Evolutionary conservation across 2,329 filamentous ascomycete species (phyloP), one percentile per base, ranked within the genome.

Genomic region (Nemania diffusa): DNA sequence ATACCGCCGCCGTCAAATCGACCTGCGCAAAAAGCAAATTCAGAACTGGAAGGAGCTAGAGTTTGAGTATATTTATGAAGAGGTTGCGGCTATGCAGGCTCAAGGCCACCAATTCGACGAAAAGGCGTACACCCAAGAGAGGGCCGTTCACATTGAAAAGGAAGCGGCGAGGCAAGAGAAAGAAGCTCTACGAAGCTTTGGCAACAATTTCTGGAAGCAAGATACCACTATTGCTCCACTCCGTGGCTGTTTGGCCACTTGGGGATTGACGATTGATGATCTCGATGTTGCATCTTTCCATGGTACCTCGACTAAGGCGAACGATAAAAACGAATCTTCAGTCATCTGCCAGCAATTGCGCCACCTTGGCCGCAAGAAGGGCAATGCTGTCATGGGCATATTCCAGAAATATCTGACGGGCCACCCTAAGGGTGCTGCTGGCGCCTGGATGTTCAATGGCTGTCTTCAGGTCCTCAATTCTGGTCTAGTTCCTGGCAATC

Each of bases 361-460:
- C 74, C 97, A 99, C 79, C 90, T 99, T 60, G 96, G 96, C 72
- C 92, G 96, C 75, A 91, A 91, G 82, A 97, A 97, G 90, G 96
- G 97, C 77, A 99, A 99, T 77, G 94, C 96, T 34, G 86, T 99
- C 15, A 83, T 98, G 72, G 96, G 94, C 84, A 94, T 99, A 79
- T 99, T 98, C 92, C 96, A 99, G 84, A 99, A 99, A 83, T 98
- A 97, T 81, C 90, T 99, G 69, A 99, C 97, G 62, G 96, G 96
- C 81, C 96, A 99, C 80, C 96, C 96, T 77, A 99, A 99, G 90
- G 96, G 96, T 90, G 95, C 96, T 76, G 96, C 96, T 68, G 96
- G 96, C 85, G 96, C 95, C 56, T 99, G 96, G 94, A 99, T 99
- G 96, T 90, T 99, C 88, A 99, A 99, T 85, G 96, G 96, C 72